Conservation (phyloP, 805 yeast genomes). For the Kregervanrija fluxuum region DNA sequence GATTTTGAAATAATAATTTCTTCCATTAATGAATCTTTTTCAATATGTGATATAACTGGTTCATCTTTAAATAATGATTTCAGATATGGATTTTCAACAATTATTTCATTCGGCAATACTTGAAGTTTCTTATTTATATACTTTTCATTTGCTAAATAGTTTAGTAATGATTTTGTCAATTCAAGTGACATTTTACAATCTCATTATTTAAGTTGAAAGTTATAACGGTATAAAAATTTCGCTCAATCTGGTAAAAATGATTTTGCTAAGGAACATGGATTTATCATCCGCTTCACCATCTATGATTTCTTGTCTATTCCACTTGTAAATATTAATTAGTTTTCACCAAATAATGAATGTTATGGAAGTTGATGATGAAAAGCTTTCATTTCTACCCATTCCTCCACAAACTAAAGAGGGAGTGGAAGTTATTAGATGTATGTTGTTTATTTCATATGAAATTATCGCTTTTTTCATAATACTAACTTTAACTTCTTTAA, state of each 20-base stretch:
- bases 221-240: too few species aligned
- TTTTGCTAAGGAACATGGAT: too few species aligned
- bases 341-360: too few species aligned
- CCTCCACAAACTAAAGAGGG: constrained; percentile 4
- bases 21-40: not conserved
- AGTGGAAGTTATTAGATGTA: constrained; percentile 8
- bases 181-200: too few species aligned
- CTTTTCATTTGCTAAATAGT: constrained; percentile 16
- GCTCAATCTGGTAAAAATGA: too few species aligned
- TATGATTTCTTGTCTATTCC: too few species aligned
- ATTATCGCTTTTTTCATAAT: too few species aligned
- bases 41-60: not conserved
- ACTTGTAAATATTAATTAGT: too few species aligned
- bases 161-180: not conserved
- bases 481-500: not conserved
- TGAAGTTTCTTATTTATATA: not conserved
- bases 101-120: constrained; percentile 4
- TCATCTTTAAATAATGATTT: not conserved
- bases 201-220: too few species aligned
- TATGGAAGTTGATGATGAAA: too few species aligned
- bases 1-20: constrained; percentile 14
- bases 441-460: not conserved
- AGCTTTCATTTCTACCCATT: too few species aligned
- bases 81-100: not conserved
- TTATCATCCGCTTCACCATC: too few species aligned